Base-by-base conservation (phyloP, 495 filamentous ascomycete genomes). In the Aspergillus biplanus region DNA sequence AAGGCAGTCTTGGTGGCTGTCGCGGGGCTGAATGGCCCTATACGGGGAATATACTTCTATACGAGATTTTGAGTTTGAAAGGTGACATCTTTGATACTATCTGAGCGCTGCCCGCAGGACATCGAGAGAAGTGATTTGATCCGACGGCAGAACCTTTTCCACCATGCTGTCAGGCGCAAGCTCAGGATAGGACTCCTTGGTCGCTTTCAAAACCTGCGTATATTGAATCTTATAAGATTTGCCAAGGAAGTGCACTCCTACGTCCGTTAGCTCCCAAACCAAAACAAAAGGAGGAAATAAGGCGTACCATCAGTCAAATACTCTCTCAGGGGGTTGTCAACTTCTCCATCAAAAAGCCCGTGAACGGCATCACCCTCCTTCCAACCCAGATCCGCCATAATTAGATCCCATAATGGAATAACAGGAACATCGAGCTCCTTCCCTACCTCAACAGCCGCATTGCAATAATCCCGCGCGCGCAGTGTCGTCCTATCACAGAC, bases 201-300 rank as follows among this genome's bases (percentile, higher is more conserved):
- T 50, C 0, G 47, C n/a, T 18, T 50, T 8, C n/a, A 50, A 27
- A 11, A 27, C 47, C 1, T 31, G 5, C 7, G 16, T 11, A 50
- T 21, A 50, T 50, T 50, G 47, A 31, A 50, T 50, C 47, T 50
- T 50, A 11, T 50, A 50, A 4, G 47, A n/a, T 9, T 50, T 50
- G 18, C 47, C 47, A 8, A 27, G 47, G 16, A 50, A 50, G 11
- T 50, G 47, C 7, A 50, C 9, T 18, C 47, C 47, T 50, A 6
- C 11, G 11, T 13, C 8, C 5, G n/a, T 44, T 12, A 44, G 39
- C 39, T 12, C 4, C 21, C 21, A 4, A 44, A 4, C 8, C n/a
- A 11, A 12, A 13, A 3, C 39, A 18, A 50, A 18, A 27, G 5
- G 1, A 8, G 4, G 16, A 27, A 50, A 50, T 12, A 44, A 44